These are phyloP conservation scores for Onygenales sp. DNA, from an alignment of 2,329 filamentous ascomycete genomes.

Conservation along the genomic window DNA sequence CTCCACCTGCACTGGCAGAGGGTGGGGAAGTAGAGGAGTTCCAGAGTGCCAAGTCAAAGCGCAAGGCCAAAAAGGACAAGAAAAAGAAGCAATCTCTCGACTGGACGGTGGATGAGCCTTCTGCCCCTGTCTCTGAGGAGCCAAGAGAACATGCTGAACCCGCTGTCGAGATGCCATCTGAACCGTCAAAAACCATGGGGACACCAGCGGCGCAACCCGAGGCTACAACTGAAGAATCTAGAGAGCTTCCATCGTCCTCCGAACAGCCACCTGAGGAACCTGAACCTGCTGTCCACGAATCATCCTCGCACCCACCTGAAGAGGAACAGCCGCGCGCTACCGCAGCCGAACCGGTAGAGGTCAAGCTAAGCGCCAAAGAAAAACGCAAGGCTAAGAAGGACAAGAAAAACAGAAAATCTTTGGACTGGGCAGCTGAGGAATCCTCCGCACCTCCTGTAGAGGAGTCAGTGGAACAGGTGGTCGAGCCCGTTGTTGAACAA, in stretches of 20 bases:
- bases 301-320: neutral
- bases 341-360: neutral
- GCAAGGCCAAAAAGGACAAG: constrained; percentile 14
- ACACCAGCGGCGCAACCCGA: neutral
- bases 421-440: constrained; percentile 3
- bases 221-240: neutral
- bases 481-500: neutral
- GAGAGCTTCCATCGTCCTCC: neutral
- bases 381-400: constrained; percentile 43
- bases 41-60: constrained; percentile 27
- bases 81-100: constrained; percentile 1
- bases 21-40: constrained; percentile 9
- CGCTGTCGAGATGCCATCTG: neutral
- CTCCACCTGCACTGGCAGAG: neutral
- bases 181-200: neutral
- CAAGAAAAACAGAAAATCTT: constrained; percentile 22
- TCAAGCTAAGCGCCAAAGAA: constrained; percentile 20
- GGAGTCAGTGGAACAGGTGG: neutral
- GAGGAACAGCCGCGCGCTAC: neutral
- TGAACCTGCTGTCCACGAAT: neutral
- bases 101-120: neutral
- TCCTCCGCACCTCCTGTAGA: neutral
- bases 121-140: neutral
- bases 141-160: neutral
- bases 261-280: neutral